Evolutionary conservation across 2,329 filamentous ascomycete species (phyloP).

Genomic region (Drechslera avenae): DNA sequence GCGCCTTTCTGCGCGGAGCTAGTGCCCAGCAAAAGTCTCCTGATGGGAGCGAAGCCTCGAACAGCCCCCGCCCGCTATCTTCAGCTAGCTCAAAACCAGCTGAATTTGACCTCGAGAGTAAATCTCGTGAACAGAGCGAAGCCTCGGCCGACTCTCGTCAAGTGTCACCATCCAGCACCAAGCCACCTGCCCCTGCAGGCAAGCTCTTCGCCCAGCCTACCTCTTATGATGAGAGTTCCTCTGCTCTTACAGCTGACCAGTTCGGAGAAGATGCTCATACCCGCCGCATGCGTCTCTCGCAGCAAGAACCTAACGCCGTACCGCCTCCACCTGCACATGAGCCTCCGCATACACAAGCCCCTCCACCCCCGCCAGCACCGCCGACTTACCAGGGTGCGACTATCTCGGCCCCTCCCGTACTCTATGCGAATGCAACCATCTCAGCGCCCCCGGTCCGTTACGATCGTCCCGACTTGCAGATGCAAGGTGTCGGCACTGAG

Average conservation of each 20-base stretch:
- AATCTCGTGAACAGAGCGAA: slow-evolving; percentile 19
- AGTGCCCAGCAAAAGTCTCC: slow-evolving; percentile 16
- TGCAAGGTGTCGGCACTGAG: slow-evolving; percentile 17
- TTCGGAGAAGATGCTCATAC: slow-evolving; percentile 27
- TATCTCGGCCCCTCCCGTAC: slow-evolving; percentile 79
- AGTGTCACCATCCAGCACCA: slow-evolving; percentile 8
- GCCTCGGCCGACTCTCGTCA: slow-evolving; percentile 16
- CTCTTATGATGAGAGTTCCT: slow-evolving; percentile 31
- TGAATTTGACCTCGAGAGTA: not conserved
- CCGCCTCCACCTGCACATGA: slow-evolving; percentile 10
- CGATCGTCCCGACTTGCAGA: slow-evolving; percentile 35
- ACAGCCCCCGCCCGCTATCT: slow-evolving; percentile 17
- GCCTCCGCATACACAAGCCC: slow-evolving; percentile 7
- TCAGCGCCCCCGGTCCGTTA: slow-evolving; percentile 82
- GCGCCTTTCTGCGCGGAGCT: slow-evolving; percentile 27
- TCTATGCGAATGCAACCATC: slow-evolving; percentile 71
- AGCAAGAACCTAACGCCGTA: slow-evolving; percentile 13
- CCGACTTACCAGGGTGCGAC: slow-evolving; percentile 52
- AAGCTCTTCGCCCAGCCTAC: slow-evolving; percentile 55
- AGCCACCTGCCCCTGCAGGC: slow-evolving; percentile 29
- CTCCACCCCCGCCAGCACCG: slow-evolving; percentile 49
- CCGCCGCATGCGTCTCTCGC: slow-evolving; percentile 27
- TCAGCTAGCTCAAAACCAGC: slow-evolving; percentile 7
- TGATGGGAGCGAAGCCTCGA: slow-evolving; percentile 20
- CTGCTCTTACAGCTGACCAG: slow-evolving; percentile 46